phyloP scores from a whole-genome alignment of 768 basidiomycete species.

The Lactarius psammicola region DNA sequence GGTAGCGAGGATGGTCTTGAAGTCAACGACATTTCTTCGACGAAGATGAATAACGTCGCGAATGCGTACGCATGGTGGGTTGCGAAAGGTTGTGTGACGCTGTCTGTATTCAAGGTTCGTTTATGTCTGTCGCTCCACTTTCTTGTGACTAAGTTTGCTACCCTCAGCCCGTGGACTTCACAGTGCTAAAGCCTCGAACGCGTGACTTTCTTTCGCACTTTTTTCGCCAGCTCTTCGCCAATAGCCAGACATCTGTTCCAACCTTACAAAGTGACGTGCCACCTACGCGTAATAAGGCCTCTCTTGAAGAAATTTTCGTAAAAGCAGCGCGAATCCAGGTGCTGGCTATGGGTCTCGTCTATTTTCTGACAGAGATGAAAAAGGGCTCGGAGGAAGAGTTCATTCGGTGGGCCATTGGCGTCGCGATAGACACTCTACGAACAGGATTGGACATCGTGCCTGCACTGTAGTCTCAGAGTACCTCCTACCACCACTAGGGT shows the following conservation, averaged over 20 bases:
- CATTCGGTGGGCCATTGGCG: conserved; percentile 61
- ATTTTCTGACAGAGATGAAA: conserved; percentile 54
- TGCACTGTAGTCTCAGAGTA: conserved; percentile 30
- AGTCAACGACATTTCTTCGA: conserved; percentile 52
- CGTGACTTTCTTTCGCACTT: conserved; percentile 67
- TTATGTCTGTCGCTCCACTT: background rate
- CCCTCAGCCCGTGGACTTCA: conserved; percentile 83
- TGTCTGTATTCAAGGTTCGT: conserved; percentile 80
- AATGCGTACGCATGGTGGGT: conserved; percentile 92
- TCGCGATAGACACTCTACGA: conserved; percentile 70
- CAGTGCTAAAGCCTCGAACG: conserved; percentile 60
- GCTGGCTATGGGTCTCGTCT: conserved; percentile 72
- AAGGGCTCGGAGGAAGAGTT: conserved; percentile 41
- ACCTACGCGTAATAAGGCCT: conserved; percentile 51
- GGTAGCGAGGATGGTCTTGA: conserved; percentile 49
- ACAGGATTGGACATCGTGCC: conserved; percentile 58
- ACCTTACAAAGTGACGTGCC: conserved; percentile 45
- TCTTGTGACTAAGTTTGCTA: background rate
- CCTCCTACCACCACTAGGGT: background rate
- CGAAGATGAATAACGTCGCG: conserved; percentile 70
- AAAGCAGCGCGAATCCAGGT: conserved; percentile 64
- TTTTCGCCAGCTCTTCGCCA: conserved; percentile 65
- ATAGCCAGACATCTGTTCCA: conserved; percentile 73
- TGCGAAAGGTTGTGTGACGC: conserved; percentile 72
- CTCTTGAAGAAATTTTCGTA: conserved; percentile 76